Evolutionary conservation across 2,329 filamentous ascomycete genomes (phyloP).

Genomic region (Xylariaceae sp.): DNA sequence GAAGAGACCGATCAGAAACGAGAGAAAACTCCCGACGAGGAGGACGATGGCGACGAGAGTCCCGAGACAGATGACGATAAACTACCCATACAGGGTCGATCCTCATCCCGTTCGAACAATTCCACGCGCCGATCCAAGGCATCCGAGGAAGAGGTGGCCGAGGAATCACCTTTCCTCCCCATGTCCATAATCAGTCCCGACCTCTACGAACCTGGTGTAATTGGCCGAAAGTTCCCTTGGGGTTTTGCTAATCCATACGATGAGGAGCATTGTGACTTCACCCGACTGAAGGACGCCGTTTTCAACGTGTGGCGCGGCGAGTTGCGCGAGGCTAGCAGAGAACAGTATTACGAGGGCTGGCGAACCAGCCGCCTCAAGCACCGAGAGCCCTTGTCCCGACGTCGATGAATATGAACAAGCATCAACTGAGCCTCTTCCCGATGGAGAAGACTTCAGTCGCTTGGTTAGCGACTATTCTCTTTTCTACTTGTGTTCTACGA

Average conservation of each 20-base stretch:
- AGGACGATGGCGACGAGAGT: slow-evolving; percentile 30
- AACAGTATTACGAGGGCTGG: slow-evolving; percentile 96
- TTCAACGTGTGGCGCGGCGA: slow-evolving; percentile 94
- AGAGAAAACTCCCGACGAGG: slow-evolving; percentile 30
- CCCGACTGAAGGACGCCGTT: slow-evolving; percentile 84
- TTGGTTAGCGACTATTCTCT: slow-evolving; percentile 30
- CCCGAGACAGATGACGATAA: slow-evolving; percentile 39
- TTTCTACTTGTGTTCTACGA: slow-evolving; percentile 26
- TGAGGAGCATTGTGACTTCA: slow-evolving; percentile 89
- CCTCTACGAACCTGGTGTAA: slow-evolving; percentile 75
- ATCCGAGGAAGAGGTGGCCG: slow-evolving; percentile 48
- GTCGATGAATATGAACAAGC: slow-evolving; percentile 38
- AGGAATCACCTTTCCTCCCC: slow-evolving; percentile 72
- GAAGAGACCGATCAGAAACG: slow-evolving; percentile 35
- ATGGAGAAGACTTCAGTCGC: slow-evolving; percentile 24
- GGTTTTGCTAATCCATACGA: slow-evolving; percentile 95
- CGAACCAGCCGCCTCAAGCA: slow-evolving; percentile 71
- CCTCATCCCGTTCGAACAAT: slow-evolving; percentile 48
- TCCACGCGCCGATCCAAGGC: slow-evolving; percentile 51
- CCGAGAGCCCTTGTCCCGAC: slow-evolving; percentile 44
- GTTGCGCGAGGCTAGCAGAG: slow-evolving; percentile 84
- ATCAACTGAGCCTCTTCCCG: slow-evolving; percentile 17
- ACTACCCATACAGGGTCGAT: slow-evolving; percentile 43
- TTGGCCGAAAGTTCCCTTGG: slow-evolving; percentile 93
- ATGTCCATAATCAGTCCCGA: slow-evolving; percentile 95